Evolutionary conservation across 1,284 basidiomycete genomes (phyloP), one percentile per base, ranked within the genome.

Genomic region (Neotropicomus parvogracilis): DNA sequence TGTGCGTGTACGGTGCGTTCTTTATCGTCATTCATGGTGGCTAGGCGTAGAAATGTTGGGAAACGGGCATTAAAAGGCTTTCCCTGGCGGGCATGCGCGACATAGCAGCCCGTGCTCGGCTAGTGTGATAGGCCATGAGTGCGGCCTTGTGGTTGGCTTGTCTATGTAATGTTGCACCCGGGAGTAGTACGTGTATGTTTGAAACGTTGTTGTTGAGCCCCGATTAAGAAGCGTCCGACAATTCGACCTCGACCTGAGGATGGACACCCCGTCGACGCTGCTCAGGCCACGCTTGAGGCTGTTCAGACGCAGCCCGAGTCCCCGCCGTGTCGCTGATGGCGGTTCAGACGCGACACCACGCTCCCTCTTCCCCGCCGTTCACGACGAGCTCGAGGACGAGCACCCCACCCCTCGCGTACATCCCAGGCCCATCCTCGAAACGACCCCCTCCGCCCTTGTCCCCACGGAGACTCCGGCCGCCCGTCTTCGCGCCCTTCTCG

Each of bases 401-500:
- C 64, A 73, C 39, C 70, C 75, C 26, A 81, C 80, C 2, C 78
- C 78, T 17, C 73, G 71, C 46, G 63, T 80, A 46, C 58, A 69
- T 44, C 47, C 62, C 0, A 47, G 53, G 48, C 38, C 61, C 57
- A 56, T 65, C 41, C 31, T 53, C 54, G 27, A 57, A 49, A 16
- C 44, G 37, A 21, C 54, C 32, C 28, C 58, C 54, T 63, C 46
- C 64, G 12, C 20, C 13, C 12, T 24, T 1, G n/a, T 5, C 52
- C 63, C 66, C 6, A 60, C 63, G 21, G 72, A 76, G 40, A 78
- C 72, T 1, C 75, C 78, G 5, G 74, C 76, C 17, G 72, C 69
- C 20, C 77, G 77, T 34, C 73, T 85, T 27, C 79, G 83, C 31
- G 78, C 79, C 16, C 64, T 85, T 9, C 67, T 86, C 10, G 60